Base-by-base conservation (phyloP, 129 eudicot genomes). In the Flaveria robusta region DNA sequence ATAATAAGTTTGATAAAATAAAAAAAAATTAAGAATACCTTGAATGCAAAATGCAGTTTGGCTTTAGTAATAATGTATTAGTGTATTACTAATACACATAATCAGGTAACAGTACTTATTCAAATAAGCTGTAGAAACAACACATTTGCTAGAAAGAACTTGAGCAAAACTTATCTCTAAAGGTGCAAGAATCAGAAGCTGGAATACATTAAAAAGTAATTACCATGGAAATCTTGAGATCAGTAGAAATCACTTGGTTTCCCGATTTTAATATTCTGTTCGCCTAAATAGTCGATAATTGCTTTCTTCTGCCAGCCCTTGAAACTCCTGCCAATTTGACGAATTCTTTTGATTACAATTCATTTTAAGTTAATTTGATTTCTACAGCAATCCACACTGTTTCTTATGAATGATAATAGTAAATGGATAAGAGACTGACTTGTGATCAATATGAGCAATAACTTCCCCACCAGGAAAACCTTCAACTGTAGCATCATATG, bases 301-400 rank as follows among this genome's bases (percentile, higher is more conserved):
- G 96, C 98, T 69, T 93, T 93, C 87, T 90, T 93, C 79, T 93
- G 96, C 98, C 98, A 93, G 73, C 96, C 78, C 90, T 90, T 93
- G 81, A 93, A 93, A 74, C 98, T 93, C 92, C 98, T 93, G 92
- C 50, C 71, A 78, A 68, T 22, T 70, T 7, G 8, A 68, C 5
- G 1, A n/a, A 13, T 20, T 9, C 26, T 12, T 66, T 43, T 0
- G 4, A 15, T 2, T 2, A 9, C 2, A 42, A 29, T 50, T 15
- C 42, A 34, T 0, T 34, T 0, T 5, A 1, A 34, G 0, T 5
- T 34, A 1, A 34, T 5, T 34, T 34, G 39, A 0, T 18, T n/a
- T 31, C 39, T 11, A 24, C 62, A 74, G 2, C 3, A 72, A 68
- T 12, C 13, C 13, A 54, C 49, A 13, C 1, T 43, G 49, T 55